phyloP scores from a whole-genome alignment of 2,329 filamentous ascomycete genomes.

The Colletotrichum limetticola region DNA sequence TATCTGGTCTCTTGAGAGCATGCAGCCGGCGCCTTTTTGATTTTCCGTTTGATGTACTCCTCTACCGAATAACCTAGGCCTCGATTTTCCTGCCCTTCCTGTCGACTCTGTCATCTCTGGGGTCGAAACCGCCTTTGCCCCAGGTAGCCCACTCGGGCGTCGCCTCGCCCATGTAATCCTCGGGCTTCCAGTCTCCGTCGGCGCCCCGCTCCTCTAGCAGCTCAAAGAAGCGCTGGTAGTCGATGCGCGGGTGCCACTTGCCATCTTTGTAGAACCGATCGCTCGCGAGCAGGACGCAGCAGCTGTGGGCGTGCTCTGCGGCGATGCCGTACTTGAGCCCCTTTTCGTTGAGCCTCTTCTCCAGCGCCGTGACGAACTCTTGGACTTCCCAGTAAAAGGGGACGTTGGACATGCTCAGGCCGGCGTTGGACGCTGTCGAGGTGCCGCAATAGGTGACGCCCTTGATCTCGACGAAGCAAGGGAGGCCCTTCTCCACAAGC shows the following conservation, averaged over 20 bases:
- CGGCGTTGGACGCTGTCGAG: conserved; percentile 82
- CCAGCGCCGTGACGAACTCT: conserved; percentile 82
- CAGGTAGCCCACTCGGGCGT: conserved; percentile 96
- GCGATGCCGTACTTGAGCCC: conserved; percentile 90
- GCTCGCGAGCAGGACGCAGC: conserved; percentile 88
- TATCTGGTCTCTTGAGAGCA: background rate
- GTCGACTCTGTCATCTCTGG: conserved; percentile 86
- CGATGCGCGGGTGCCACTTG: conserved; percentile 91
- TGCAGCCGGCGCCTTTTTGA: background rate
- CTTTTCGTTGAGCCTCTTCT: conserved; percentile 73
- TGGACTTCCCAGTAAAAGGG: conserved; percentile 94
- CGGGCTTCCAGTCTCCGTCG: conserved; percentile 80
- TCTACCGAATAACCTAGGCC: conserved; percentile 37
- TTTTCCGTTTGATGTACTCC: conserved; percentile 17
- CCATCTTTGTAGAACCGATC: conserved; percentile 80
- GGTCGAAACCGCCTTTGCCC: conserved; percentile 95
- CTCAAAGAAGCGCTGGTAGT: conserved; percentile 90
- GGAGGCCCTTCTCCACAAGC: conserved; percentile 85
- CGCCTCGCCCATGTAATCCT: conserved; percentile 87
- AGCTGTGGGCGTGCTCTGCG: conserved; percentile 94
- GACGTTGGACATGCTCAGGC: conserved; percentile 96
- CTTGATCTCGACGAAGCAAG: conserved; percentile 95
- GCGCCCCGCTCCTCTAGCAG: conserved; percentile 76
- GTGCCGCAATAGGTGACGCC: conserved; percentile 98
- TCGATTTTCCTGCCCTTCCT: conserved; percentile 80